Evolutionary conservation across 2,329 filamentous ascomycete species (phyloP).

Genomic region (Penicillium fuscoglaucum): DNA sequence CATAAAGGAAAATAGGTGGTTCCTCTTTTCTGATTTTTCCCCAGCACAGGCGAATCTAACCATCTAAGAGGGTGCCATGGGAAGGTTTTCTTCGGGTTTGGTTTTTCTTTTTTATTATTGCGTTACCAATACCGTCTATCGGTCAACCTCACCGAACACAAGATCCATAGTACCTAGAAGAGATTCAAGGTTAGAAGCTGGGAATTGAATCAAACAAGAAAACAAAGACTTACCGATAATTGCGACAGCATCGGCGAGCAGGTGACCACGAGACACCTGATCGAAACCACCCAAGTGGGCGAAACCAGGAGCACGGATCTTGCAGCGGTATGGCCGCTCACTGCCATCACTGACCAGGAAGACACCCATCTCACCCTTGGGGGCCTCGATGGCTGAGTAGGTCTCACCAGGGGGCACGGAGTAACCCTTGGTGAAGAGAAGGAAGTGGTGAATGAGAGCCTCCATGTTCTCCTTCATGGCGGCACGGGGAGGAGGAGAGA

Average conservation of each 20-base stretch:
- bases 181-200: slow-evolving; percentile 15
- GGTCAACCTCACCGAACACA: slow-evolving; percentile 73
- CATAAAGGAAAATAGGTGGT: slow-evolving; percentile 9
- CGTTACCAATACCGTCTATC: slow-evolving; percentile 39
- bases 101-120: slow-evolving; percentile 25
- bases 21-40: slow-evolving; percentile 18
- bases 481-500: slow-evolving; percentile 88
- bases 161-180: slow-evolving; percentile 70
- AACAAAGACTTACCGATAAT: slow-evolving; percentile 69
- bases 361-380: slow-evolving; percentile 99
- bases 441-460: slow-evolving; percentile 97
- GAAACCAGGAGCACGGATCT: slow-evolving; percentile 95
- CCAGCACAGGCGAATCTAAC: slow-evolving; percentile 15
- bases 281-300: slow-evolving; percentile 94
- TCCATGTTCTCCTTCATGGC: slow-evolving; percentile 99
- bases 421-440: slow-evolving; percentile 98
- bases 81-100: slow-evolving; percentile 24
- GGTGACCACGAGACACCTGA: slow-evolving; percentile 85
- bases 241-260: slow-evolving; percentile 93
- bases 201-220: neutral
- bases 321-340: slow-evolving; percentile 95
- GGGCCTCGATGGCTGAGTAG: slow-evolving; percentile 97
- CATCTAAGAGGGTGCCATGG: slow-evolving; percentile 25
- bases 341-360: slow-evolving; percentile 94
- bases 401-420: slow-evolving; percentile 96